Percentiles rank a stretch among this genome's conserved stretches.
phyloP scores from a whole-genome alignment of 805 yeast species.

The Candida parachauliodes region DNA sequence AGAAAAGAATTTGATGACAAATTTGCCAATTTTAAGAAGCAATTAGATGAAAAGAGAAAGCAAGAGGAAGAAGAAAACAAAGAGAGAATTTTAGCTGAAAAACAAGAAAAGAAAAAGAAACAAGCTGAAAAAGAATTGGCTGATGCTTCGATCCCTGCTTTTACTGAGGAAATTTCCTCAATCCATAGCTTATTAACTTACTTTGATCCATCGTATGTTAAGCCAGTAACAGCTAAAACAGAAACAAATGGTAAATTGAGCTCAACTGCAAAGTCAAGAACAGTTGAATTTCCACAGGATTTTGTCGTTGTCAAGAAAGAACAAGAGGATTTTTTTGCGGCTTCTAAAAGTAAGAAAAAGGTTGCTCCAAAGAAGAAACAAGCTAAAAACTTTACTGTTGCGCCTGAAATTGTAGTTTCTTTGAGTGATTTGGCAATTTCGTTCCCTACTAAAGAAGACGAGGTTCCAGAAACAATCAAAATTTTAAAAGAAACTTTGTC shows the following conservation, averaged over 20 bases:
- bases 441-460: constrained; percentile 74
- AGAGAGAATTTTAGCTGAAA: constrained; percentile 47
- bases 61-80: constrained; percentile 69
- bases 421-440: constrained; percentile 73
- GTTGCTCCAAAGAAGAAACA: constrained; percentile 53
- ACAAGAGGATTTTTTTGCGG: constrained; percentile 55
- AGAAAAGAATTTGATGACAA: constrained; percentile 74
- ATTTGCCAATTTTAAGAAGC: constrained; percentile 64
- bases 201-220: constrained; percentile 77
- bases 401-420: constrained; percentile 73
- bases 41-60: constrained; percentile 64
- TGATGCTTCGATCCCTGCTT: constrained; percentile 81
- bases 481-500: constrained; percentile 69
- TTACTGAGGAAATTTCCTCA: constrained; percentile 68
- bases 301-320: constrained; percentile 62
- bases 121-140: constrained; percentile 63
- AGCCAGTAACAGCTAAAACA: constrained; percentile 29
- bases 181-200: constrained; percentile 68
- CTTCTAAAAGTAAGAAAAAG: constrained; percentile 32
- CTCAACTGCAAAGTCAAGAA: constrained; percentile 33
- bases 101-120: constrained; percentile 51
- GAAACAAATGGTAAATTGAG: constrained; percentile 18
- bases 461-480: constrained; percentile 60
- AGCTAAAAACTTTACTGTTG: constrained; percentile 62
- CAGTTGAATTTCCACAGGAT: constrained; percentile 60